Conservation (phyloP, 2,329 filamentous ascomycete genomes). For the Falciphora oryzae region DNA sequence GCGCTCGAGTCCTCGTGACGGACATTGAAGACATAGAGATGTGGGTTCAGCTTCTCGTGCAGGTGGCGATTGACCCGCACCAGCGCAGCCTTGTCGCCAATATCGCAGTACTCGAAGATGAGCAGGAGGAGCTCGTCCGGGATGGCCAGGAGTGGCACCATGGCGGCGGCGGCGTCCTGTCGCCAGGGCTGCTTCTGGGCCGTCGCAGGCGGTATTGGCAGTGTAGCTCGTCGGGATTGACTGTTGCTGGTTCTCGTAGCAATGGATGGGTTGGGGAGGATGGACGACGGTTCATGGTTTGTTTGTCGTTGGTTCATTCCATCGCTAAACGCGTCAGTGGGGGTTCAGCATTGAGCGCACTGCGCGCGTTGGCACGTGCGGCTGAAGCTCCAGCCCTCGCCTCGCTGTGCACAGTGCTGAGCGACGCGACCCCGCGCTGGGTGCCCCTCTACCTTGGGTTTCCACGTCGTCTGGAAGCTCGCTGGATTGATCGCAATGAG, state of each 20-base stretch:
- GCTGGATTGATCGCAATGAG: too few species aligned
- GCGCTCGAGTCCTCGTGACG: conserved; percentile 2
- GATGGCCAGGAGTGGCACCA: not conserved
- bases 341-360: too few species aligned
- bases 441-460: too few species aligned
- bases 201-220: not conserved
- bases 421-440: too few species aligned
- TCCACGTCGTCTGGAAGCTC: too few species aligned
- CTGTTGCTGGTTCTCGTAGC: not conserved
- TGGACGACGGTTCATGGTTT: too few species aligned
- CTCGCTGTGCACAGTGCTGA: too few species aligned
- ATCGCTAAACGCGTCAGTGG: too few species aligned
- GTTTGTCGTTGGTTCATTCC: too few species aligned
- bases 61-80: conserved; percentile 1
- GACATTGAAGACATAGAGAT: conserved; percentile 6
- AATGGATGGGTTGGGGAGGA: too few species aligned
- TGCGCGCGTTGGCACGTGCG: too few species aligned
- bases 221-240: not conserved
- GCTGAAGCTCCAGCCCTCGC: too few species aligned
- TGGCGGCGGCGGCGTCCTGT: not conserved
- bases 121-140: conserved; percentile 8
- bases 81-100: conserved; percentile 3
- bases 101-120: not conserved
- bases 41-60: not conserved
- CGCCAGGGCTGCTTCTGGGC: not conserved